These are phyloP conservation scores for Sisymbrium altissimum DNA, from an alignment of 345 rosid species.

Conservation along the genomic window DNA sequence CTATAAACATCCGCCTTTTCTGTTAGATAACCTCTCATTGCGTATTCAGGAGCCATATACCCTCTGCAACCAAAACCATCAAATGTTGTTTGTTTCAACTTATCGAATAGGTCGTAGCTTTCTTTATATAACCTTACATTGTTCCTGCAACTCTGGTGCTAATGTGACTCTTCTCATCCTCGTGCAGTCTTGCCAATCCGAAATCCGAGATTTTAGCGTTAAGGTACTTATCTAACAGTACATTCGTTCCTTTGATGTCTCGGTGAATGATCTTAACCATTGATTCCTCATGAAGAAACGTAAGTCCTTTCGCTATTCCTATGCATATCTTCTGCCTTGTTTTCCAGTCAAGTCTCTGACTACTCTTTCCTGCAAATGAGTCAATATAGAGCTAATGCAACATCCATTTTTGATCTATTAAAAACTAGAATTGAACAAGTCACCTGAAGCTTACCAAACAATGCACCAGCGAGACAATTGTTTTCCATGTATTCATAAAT, in stretches of 20 bases:
- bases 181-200: background rate
- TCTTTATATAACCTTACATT: background rate
- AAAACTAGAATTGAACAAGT: background rate
- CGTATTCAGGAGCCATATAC: background rate
- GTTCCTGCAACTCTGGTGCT: background rate
- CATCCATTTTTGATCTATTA: background rate
- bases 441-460: background rate
- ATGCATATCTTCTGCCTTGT: background rate
- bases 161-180: background rate
- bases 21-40: background rate
- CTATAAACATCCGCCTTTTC: background rate
- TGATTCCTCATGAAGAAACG: background rate
- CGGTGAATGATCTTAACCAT: background rate
- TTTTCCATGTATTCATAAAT: background rate
- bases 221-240: background rate
- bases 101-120: background rate
- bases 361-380: background rate
- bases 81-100: background rate
- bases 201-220: background rate
- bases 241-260: background rate
- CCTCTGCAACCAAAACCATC: background rate
- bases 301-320: background rate
- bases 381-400: background rate
- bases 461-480: background rate
- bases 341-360: background rate